Evolutionary conservation across 805 yeast genomes (phyloP).

Genomic region (Candida ortonii): DNA sequence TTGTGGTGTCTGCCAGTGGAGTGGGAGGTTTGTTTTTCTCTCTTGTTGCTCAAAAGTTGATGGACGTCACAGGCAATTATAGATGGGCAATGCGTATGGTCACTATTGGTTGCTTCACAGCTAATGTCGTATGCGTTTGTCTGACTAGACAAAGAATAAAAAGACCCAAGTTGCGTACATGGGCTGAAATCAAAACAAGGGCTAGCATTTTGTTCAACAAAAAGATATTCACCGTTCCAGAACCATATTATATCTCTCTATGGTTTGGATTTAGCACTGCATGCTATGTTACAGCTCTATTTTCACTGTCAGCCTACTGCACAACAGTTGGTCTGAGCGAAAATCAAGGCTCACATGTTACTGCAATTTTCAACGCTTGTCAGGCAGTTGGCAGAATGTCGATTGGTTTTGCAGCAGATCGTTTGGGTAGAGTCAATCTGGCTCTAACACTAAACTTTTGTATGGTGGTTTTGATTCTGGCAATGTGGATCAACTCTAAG

Average conservation of each 20-base stretch:
- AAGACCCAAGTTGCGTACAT: slow-evolving; percentile 12
- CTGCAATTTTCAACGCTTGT: slow-evolving; percentile 45
- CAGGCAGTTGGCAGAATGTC: slow-evolving; percentile 49
- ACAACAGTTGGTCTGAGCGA: slow-evolving; percentile 44
- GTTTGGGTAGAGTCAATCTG: slow-evolving; percentile 45
- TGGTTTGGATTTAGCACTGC: slow-evolving; percentile 36
- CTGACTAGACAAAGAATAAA: slow-evolving; percentile 45
- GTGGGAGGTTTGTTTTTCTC: slow-evolving; percentile 43
- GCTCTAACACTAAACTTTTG: slow-evolving; percentile 35
- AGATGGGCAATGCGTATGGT: slow-evolving; percentile 44
- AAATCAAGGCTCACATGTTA: slow-evolving; percentile 43
- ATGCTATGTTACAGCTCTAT: slow-evolving; percentile 45
- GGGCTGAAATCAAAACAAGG: slow-evolving; percentile 19
- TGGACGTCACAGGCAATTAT: slow-evolving; percentile 39
- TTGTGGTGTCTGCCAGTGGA: slow-evolving; percentile 42
- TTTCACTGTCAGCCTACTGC: slow-evolving; percentile 48
- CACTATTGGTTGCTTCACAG: slow-evolving; percentile 37
- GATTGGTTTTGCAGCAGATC: slow-evolving; percentile 48
- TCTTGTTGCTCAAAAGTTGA: slow-evolving; percentile 35
- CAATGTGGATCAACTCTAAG: slow-evolving; percentile 42
- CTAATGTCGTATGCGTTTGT: slow-evolving; percentile 38
- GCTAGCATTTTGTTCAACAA: slow-evolving; percentile 21
- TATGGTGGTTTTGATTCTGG: slow-evolving; percentile 39
- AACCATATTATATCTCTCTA: slow-evolving; percentile 17
- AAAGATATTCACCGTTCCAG: slow-evolving; percentile 16